Conservation (phyloP, 768 basidiomycete species). For the Suillus americanus region DNA sequence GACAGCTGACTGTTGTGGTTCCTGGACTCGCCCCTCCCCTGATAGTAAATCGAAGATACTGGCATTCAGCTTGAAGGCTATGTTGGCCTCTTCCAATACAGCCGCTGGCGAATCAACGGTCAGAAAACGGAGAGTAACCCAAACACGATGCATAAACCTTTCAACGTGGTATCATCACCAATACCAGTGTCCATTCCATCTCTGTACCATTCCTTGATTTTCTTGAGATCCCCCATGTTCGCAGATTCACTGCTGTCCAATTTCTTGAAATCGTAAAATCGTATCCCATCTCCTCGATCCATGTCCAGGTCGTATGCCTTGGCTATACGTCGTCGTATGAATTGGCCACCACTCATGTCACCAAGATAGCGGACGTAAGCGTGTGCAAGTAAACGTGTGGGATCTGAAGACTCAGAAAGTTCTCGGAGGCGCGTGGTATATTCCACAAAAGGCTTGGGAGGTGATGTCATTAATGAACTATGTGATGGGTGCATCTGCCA, state of each 20-base stretch:
- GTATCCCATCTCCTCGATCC: slow-evolving; percentile 49
- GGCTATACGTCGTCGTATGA: slow-evolving; percentile 57
- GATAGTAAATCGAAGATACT: slow-evolving; percentile 42
- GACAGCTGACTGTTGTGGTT: background rate
- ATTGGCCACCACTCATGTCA: slow-evolving; percentile 78
- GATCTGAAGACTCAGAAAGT: slow-evolving; percentile 43
- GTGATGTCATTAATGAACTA: slow-evolving; percentile 39
- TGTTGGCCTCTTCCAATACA: slow-evolving; percentile 48
- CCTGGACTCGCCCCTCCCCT: background rate
- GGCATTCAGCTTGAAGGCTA: slow-evolving; percentile 49
- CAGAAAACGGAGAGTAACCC: background rate
- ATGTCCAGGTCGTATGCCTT: slow-evolving; percentile 67
- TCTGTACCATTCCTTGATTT: slow-evolving; percentile 64
- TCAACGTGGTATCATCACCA: slow-evolving; percentile 29
- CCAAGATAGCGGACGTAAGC: slow-evolving; percentile 84
- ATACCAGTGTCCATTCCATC: slow-evolving; percentile 39
- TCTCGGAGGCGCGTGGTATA: slow-evolving; percentile 56
- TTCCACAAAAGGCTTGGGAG: slow-evolving; percentile 46
- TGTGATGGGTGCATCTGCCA: slow-evolving; percentile 63
- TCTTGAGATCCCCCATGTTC: slow-evolving; percentile 60
- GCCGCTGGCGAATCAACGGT: slow-evolving; percentile 30
- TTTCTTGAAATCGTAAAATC: slow-evolving; percentile 70
- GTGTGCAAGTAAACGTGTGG: slow-evolving; percentile 64
- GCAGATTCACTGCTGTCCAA: slow-evolving; percentile 47
- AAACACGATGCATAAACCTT: slow-evolving; percentile 21